Base-by-base conservation (phyloP, 192 early-diverging fungal species). In the Backusella luteola region DNA sequence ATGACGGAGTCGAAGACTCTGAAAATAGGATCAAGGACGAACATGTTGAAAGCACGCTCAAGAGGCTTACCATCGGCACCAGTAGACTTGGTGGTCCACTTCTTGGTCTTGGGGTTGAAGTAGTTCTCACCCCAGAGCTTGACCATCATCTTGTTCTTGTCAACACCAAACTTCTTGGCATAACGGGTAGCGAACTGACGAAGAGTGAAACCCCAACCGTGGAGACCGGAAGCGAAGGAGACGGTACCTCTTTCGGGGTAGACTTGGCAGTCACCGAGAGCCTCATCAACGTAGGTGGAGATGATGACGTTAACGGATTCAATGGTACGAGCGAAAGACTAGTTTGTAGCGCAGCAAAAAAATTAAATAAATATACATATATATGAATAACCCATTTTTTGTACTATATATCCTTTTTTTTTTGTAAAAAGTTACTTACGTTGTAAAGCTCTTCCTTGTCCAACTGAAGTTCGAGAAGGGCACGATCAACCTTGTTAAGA, bases 401-500 rank as follows among this genome's bases (percentile, higher is more conserved):
- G 29, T 29, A 29, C 29, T 29, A 29, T 29, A 29, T 29, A 29
- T 29, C 29, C 1, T 29, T 29, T 29, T 29, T 29, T 29, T 29
- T 29, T 29, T 29, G 29, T 29, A 29, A 29, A 29, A 29, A 29
- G 29, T 29, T 29, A 79, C 77, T 76, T 79, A 87, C 86, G 66
- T 83, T 85, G 92, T 97, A 99, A 71, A 97, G 87, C 79, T 96
- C 94, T 87, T 98, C 97, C 89, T 98, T 95, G 84, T 90, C 91
- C 66, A 97, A 88, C 86, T 98, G 93, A 80, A 96, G 88, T 86
- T 99, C 97, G 69, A 98, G 91, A 82, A 98, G 90, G 66, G 96
- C 95, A 85, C 97, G 96, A 89, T 99, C 97, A 29, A 99, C 94
- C 91, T 99, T 99, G 95, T 99, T 99, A 89, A 99, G 93, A 85